These are phyloP conservation scores for Cucumis melo DNA, from an alignment of 306 rosid species.

Conservation along the genomic window DNA sequence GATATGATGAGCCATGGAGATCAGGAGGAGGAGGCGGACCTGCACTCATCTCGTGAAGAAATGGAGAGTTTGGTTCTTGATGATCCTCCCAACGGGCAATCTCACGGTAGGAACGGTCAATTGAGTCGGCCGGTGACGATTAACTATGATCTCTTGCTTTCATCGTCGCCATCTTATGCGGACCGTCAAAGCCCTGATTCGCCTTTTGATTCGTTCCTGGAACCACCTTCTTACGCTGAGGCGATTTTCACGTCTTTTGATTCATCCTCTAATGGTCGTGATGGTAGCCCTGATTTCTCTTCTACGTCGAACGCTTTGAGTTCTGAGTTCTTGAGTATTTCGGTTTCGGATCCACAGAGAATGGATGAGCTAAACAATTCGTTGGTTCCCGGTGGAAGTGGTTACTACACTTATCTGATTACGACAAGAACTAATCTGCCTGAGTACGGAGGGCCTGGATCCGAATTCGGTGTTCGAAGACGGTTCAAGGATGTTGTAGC, in stretches of 20 bases:
- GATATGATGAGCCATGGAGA: conserved; percentile 22
- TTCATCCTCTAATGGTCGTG: conserved; percentile 27
- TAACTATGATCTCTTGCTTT: conserved; percentile 10
- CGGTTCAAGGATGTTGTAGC: conserved; percentile 41
- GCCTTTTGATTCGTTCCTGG: conserved; percentile 19
- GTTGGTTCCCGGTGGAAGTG: conserved; percentile 25
- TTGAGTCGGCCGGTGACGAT: background rate
- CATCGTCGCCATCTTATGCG: conserved; percentile 3
- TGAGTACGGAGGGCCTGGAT: conserved; percentile 31
- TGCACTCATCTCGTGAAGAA: conserved; percentile 18
- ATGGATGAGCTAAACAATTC: conserved; percentile 23
- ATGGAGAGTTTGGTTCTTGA: conserved; percentile 32
- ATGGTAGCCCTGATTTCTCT: background rate
- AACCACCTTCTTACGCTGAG: conserved; percentile 32
- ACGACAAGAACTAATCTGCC: conserved; percentile 22
- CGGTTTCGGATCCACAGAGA: conserved; percentile 38
- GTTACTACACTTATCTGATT: conserved; percentile 26
- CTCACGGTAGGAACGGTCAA: conserved; percentile 1
- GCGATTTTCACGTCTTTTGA: conserved; percentile 30
- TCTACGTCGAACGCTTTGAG: conserved; percentile 15
- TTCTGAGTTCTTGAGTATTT: conserved; percentile 42
- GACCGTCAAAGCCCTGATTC: conserved; percentile 18
- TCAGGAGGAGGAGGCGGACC: conserved; percentile 9
- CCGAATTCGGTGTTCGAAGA: conserved; percentile 31
- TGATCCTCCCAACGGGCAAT: conserved; percentile 19